A percentile compares a stretch with the other conserved stretches of the same genome.
Evolutionary conservation across 169 alveolate species (phyloP).

Genomic region (Eimeria tenella): DNA sequence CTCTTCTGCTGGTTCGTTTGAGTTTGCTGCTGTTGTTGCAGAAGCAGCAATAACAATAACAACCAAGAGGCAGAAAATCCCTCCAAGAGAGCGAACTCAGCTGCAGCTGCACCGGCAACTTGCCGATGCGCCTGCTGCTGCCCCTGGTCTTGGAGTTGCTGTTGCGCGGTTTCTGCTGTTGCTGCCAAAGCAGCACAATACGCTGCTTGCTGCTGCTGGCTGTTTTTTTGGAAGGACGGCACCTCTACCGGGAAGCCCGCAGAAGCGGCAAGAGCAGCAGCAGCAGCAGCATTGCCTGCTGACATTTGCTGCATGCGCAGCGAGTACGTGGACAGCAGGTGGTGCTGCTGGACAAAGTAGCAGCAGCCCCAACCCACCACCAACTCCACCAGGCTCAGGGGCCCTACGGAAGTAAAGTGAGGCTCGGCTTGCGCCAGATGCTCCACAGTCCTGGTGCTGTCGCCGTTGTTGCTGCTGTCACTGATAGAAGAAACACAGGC

Average conservation of each 20-base stretch:
- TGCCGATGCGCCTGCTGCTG: background rate
- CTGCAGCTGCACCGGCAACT: background rate
- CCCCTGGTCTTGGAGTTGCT: background rate
- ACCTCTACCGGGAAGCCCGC: background rate
- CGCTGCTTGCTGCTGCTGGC: slow-evolving; percentile 36
- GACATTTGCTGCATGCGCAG: slow-evolving; percentile 32
- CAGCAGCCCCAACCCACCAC: slow-evolving; percentile 45
- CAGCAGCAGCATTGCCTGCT: slow-evolving; percentile 46
- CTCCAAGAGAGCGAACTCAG: background rate
- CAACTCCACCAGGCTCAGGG: slow-evolving; percentile 33
- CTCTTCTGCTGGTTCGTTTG: background rate
- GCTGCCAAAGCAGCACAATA: background rate
- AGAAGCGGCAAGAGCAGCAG: slow-evolving; percentile 31
- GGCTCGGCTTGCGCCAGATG: background rate
- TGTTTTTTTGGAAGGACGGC: background rate
- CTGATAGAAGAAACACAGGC: background rate
- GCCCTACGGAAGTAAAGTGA: slow-evolving; percentile 1
- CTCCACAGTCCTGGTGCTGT: slow-evolving; percentile 17
- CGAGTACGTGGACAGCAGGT: background rate
- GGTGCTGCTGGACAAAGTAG: slow-evolving; percentile 24
- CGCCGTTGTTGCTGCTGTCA: slow-evolving; percentile 23
- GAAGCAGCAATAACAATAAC: slow-evolving; percentile 37
- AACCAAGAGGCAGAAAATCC: background rate
- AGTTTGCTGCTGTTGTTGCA: slow-evolving; percentile 1
- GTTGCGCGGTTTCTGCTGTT: background rate